phyloP scores from a whole-genome alignment of 176 grass and related monocot genomes.

The Juncus effusus region DNA sequence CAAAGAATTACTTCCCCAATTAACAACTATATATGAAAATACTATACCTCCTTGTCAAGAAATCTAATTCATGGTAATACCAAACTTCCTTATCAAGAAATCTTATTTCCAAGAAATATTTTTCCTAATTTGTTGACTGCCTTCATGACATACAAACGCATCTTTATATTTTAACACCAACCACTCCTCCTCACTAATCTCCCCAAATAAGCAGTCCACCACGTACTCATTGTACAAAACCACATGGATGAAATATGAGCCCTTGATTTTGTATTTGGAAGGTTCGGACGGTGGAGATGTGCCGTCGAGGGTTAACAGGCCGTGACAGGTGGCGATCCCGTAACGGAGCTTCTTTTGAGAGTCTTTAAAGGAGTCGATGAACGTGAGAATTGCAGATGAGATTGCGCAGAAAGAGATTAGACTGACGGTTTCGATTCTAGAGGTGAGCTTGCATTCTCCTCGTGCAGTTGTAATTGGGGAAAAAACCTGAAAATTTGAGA shows the following conservation, averaged over 20 bases:
- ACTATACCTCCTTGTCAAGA: too few species aligned
- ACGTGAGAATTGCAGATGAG: background rate
- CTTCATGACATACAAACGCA: too few species aligned
- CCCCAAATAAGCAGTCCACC: background rate
- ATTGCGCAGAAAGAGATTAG: slow-evolving; percentile 18
- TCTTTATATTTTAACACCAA: too few species aligned
- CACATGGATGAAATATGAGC: slow-evolving; percentile 21
- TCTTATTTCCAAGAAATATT: too few species aligned
- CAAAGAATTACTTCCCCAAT: too few species aligned
- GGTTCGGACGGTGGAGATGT: slow-evolving; percentile 2
- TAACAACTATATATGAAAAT: too few species aligned
- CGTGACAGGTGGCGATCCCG: slow-evolving; percentile 16
- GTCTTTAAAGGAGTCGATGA: slow-evolving; percentile 21
- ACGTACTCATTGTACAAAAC: slow-evolving; percentile 13
- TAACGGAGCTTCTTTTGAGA: slow-evolving; percentile 10
- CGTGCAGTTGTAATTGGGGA: slow-evolving; percentile 5
- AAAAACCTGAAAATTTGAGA: background rate
- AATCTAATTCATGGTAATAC: too few species aligned
- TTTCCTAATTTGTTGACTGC: too few species aligned
- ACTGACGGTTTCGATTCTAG: slow-evolving; percentile 1
- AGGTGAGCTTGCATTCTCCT: background rate
- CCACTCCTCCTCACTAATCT: background rate
- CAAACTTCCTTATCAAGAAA: too few species aligned
- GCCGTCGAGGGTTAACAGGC: slow-evolving; percentile 9
- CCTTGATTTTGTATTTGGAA: slow-evolving; percentile 11